Base-by-base conservation (phyloP, 2,329 filamentous ascomycete genomes). In the Cladosporium sp. region DNA sequence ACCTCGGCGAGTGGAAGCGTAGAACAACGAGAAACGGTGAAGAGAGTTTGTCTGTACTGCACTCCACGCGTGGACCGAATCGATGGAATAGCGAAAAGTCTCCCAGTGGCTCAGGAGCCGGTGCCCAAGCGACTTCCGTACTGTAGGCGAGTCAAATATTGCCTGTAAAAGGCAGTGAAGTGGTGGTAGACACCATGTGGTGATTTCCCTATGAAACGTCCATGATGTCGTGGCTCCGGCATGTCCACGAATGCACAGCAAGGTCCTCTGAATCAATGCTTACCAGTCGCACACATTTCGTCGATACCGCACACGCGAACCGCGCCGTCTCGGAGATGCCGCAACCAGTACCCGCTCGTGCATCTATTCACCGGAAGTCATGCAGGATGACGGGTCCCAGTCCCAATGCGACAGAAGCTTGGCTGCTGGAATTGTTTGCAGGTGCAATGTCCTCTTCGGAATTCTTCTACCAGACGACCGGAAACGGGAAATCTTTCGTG, bases 301-400 rank as follows among this genome's bases (percentile, higher is more conserved):
- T 46, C 40, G 40, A 46, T 46, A 46, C 55, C 55, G 55, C 55
- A 57, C 55, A 40, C 21, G 28, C 28, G 21, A 33, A 28, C 33
- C 33, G n/a, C 33, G 57, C 21, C 40, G 31, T 46, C 31, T 60
- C 57, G 57, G 57, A 31, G 11, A 44, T 49, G 28, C 57, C 57
- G 57, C 29, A 21, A 33, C 6, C 57, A 49, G 37, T 49, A 40
- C 40, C 37, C 28, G 37, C 28, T 49, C 57, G 18, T 55, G 52
- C 52, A 55, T 55, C 18, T 14, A 11, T 31, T 63, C 61, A 63
- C 61, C 61, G 61, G 61, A 33, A 49, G 23, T 56, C 61, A 56
- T 63, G 61, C 61, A 63, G 18, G 26, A 46, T 46, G 50, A 55
- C 28, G 61, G 35, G 33, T 44, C 35, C 44, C 35, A 35, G 23